Evolutionary conservation across 192 early-diverging fungal species (phyloP).

Genomic region (Gryganskiella cystojenkinii): DNA sequence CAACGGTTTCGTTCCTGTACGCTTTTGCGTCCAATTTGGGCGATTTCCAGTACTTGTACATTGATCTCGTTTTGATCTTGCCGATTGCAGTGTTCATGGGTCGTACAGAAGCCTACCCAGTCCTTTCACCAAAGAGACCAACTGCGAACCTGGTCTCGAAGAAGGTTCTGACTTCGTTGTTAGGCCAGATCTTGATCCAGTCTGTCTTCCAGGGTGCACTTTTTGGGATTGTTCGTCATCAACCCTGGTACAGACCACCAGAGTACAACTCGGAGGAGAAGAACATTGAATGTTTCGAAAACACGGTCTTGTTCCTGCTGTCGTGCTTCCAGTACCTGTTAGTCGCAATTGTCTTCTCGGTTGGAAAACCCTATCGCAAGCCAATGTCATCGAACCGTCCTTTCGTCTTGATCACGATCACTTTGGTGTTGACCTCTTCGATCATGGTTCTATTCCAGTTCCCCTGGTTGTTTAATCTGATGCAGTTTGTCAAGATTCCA

Average conservation of each 20-base stretch:
- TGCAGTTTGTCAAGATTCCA: slow-evolving; percentile 78
- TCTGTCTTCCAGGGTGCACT: slow-evolving; percentile 80
- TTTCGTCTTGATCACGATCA: slow-evolving; percentile 58
- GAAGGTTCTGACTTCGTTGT: slow-evolving; percentile 89
- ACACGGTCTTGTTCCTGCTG: slow-evolving; percentile 90
- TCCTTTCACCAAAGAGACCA: slow-evolving; percentile 82
- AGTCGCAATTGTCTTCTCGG: slow-evolving; percentile 91
- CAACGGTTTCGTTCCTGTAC: slow-evolving; percentile 93
- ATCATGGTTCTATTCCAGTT: slow-evolving; percentile 66
- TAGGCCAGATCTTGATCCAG: slow-evolving; percentile 90
- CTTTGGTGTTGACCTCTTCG: slow-evolving; percentile 56
- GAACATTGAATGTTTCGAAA: slow-evolving; percentile 85
- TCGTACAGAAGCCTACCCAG: slow-evolving; percentile 81
- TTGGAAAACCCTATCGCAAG: slow-evolving; percentile 96
- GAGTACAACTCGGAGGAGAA: slow-evolving; percentile 72
- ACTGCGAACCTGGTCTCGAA: slow-evolving; percentile 92
- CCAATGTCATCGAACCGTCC: slow-evolving; percentile 88
- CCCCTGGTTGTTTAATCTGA: slow-evolving; percentile 55
- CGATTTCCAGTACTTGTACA: slow-evolving; percentile 96
- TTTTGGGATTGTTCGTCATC: slow-evolving; percentile 76
- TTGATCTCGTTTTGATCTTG: slow-evolving; percentile 93
- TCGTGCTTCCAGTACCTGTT: slow-evolving; percentile 95
- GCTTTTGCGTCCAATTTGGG: slow-evolving; percentile 87
- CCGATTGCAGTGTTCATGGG: slow-evolving; percentile 92
- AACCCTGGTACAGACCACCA: slow-evolving; percentile 73